Base-by-base conservation (phyloP, 2,329 filamentous ascomycete species). In the Aspergillus costaricaensis region DNA sequence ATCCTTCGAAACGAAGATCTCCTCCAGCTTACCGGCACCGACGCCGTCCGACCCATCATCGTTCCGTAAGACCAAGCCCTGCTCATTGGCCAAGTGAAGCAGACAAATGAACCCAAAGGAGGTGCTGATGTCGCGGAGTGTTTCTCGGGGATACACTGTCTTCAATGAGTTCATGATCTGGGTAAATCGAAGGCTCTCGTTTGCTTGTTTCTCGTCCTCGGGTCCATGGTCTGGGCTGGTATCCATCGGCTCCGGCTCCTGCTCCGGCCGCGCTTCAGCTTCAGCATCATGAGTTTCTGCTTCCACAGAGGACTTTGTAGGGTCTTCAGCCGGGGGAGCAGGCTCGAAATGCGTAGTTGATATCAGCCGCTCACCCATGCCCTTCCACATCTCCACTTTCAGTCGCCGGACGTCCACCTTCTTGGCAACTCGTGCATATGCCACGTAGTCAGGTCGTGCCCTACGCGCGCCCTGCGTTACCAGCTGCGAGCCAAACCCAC, bases 41-140 rank as follows among this genome's bases (percentile, higher is more conserved):
- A 67, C 62, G 21, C 67, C 69, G 54, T 65, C 66, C 49, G 58
- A 68, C 7, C 72, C 77, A 36, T 84, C 80, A 47, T 84, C 80
- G 58, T 87, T 88, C 66, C 90, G 85, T 63, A 97, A 90, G 23
- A 90, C 83, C 41, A 97, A 81, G 0, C 93, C 93, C 79, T 96
- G 94, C 73, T 97, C 93, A 77, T 97, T 97, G 61, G 93, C 93
- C 70, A 97, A 75, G 77, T 97, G 93, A 65, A 97, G 80, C 60
- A 96, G 79, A 70, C 91, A 96, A 65, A 99, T 99, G 79, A 98
- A 99, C 75, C 95, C 96, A 67, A 85, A 90, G 15, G 83, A 96
- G 0, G 95, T 99, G 38, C 92, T 96, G 71, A 99, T 98, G 76
- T 99, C 95, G 62, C 90, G 88, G 87, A 99, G 91, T 62, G 88